Evolutionary conservation across 169 alveolate species (phyloP).

Genomic region (Pseudocohnilembus persalinus): DNA sequence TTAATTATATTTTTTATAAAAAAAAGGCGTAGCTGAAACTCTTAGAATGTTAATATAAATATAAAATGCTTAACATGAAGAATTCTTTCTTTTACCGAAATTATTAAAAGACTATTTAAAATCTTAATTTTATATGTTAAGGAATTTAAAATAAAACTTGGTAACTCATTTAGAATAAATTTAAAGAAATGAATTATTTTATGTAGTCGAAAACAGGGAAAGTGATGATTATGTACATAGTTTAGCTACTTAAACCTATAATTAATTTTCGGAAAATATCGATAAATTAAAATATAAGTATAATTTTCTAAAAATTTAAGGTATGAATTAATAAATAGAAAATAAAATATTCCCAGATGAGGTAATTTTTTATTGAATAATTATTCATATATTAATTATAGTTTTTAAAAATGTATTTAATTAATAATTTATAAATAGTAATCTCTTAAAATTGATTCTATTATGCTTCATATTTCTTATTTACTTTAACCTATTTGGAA

Average conservation of each 20-base stretch:
- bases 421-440: neutral
- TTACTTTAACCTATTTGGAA: neutral
- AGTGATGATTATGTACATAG: neutral
- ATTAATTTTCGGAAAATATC: neutral
- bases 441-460: neutral
- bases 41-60: neutral
- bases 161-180: neutral
- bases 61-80: neutral
- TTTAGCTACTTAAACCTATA: neutral
- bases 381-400: too few relatives aligned
- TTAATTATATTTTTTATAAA: too few relatives aligned
- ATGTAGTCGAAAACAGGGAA: neutral
- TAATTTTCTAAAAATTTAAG: neutral
- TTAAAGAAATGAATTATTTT: neutral
- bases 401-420: too few relatives aligned
- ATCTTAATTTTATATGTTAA: neutral
- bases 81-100: neutral
- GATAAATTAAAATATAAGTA: neutral
- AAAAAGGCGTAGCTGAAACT: neutral
- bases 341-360: too few relatives aligned
- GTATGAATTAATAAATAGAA: too few relatives aligned
- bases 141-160: neutral
- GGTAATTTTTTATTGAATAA: too few relatives aligned
- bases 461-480: neutral
- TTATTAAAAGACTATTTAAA: neutral